Base-by-base conservation (phyloP, 2,329 filamentous ascomycete genomes). In the Talaromyces rugulosus region DNA sequence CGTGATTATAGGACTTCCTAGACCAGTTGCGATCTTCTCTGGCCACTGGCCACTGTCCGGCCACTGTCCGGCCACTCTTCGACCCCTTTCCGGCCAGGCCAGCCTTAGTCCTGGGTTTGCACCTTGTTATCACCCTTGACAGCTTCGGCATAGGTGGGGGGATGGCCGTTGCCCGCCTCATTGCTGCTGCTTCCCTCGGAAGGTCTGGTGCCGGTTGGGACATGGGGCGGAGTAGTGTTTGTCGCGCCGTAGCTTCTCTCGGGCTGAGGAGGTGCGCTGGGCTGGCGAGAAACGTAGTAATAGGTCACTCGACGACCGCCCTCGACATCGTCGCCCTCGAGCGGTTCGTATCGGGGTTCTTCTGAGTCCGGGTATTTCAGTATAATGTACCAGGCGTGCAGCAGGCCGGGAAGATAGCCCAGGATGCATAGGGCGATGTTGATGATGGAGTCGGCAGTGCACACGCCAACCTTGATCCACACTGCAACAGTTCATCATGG, bases 351-450 rank as follows among this genome's bases (percentile, higher is more conserved):
- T 61, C 82, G 76, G 34, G 89, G 86, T 75, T 84, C 85, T 62
- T 88, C 82, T 68, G 80, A 77, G 64, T 97, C 94, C 62, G 95
- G 95, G 75, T 89, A 91, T 73, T 91, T 89, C 71, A 91, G 86
- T 78, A 99, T 97, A 77, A 98, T 96, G 83, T 98, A 99, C 94
- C 95, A 98, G 65, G 93, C 87, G 80, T 99, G 95, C 2, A 99
- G 81, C 56, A 98, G 89, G 64, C 94, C 94, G 23, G 94, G 94
- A 63, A 98, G 77, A 72, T 83, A 92, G 70, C 89, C 90, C 27
- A 94, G 86, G 59, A 86, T 74, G 77, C 90, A 95, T 70, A 98
- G 91, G 54, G 93, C 89, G 76, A 98, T 88, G 81, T 99, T 99
- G 82, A 99, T 96, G 70, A 98, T 72, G 8, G 90, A 94, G 80